Conservation (phyloP, 164 flowering plant genomes). For the Piper betle region DNA sequence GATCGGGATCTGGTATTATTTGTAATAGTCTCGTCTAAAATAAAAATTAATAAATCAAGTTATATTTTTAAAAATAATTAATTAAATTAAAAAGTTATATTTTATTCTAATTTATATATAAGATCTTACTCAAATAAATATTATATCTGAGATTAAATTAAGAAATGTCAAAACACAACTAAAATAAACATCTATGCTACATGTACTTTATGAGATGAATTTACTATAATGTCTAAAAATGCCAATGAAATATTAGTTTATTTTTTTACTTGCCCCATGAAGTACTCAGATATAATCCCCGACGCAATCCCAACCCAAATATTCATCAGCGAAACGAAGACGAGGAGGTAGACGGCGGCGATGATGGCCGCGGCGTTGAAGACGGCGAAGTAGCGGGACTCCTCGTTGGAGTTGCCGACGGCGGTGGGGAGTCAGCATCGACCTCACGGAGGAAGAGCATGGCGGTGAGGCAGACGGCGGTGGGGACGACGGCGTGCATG, state of each 20-base stretch:
- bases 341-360: constrained; percentile 2
- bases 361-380: neutral
- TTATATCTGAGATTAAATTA: no score
- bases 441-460: constrained; percentile 2
- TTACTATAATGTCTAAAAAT: neutral
- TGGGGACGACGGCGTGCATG: no score
- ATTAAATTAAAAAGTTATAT: no score
- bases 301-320: constrained; percentile 75
- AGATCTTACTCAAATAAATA: no score
- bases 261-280: constrained; percentile 38
- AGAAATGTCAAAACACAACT: neutral
- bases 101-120: no score
- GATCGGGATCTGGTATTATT: no score
- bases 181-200: no score
- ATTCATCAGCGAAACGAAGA: constrained; percentile 47
- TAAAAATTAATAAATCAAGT: no score
- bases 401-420: neutral
- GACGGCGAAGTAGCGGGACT: neutral
- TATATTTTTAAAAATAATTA: no score
- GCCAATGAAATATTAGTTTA: no score
- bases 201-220: no score
- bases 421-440: neutral
- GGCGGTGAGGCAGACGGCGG: constrained; percentile 3
- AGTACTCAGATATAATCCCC: constrained; percentile 59
- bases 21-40: no score